Evolutionary conservation across 331 rosid genomes (phyloP), one percentile per base, ranked within the genome.

Genomic region (Quercus tomentella): DNA sequence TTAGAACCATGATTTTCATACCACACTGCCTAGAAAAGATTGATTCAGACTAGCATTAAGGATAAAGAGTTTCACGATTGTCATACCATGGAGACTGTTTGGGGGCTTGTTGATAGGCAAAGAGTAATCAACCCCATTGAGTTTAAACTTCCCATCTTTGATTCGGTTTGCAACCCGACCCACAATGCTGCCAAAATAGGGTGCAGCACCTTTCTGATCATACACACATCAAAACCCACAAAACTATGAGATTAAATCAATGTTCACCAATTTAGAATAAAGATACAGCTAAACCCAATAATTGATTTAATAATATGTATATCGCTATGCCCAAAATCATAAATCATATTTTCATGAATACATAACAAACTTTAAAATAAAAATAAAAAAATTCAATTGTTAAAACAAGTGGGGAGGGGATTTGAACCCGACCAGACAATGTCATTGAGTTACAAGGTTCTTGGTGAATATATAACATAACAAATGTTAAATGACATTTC

Each of bases 111-210:
- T 95, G 83, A 95, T 22, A 58, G 99, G 93, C 85, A 95, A 79
- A 72, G 92, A 82, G 83, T 91, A 84, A 70, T 90, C 83, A 75
- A 81, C 80, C 26, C 92, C 96, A 37, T 93, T 88, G 52, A 95
- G 93, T 41, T 82, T 87, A 81, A 95, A 95, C 84, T 89, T 95
- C 49, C 99, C 99, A 22, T 90, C 94, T 84, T 91, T 93, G 77
- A 95, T 91, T 78, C 99, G 72, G 81, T 93, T 95, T 0, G 99
- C 98, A 5, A 95, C 99, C 56, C 99, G 94, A 28, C 99, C 99
- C 79, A 95, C 99, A 79, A 95, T 93, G 93, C 93, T 86, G 73
- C 99, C 98, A 83, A 91, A 95, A 81, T 88, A 96, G 76, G 99
- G 94, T 33, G 96, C 85, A 79, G 83, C 82, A 77, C 97, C 97